Evolutionary conservation across 2,329 filamentous ascomycete genomes (phyloP).

Genomic region (Orbilia brochopaga): DNA sequence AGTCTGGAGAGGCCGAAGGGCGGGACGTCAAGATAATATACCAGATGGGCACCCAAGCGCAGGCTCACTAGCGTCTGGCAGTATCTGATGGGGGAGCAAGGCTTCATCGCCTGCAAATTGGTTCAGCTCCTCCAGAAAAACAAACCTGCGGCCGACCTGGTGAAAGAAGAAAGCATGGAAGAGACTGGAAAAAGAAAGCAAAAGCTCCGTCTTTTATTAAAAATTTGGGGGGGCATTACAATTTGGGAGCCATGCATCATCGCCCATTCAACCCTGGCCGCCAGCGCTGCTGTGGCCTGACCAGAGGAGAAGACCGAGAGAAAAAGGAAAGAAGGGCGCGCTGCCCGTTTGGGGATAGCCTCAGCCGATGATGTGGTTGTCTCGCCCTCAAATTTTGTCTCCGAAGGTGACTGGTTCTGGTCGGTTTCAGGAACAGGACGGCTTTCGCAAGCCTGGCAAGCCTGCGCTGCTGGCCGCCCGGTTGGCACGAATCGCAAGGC

Average conservation of each 20-base stretch:
- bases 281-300: conserved; percentile 36
- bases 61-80: conserved; percentile 42
- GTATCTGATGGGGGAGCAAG: conserved; percentile 45
- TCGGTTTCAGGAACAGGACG: conserved; percentile 43
- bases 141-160: conserved; percentile 13
- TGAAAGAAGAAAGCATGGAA: conserved; percentile 18
- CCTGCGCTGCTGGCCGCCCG: conserved; percentile 11
- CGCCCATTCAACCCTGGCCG: conserved; percentile 47
- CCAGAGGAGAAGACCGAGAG: conserved; percentile 32
- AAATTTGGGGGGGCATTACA: conserved; percentile 49
- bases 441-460: conserved; percentile 3
- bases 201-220: conserved; percentile 15
- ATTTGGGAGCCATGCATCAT: conserved; percentile 33
- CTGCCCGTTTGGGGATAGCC: conserved; percentile 23
- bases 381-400: conserved; percentile 47
- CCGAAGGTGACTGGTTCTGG: conserved; percentile 36
- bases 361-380: conserved; percentile 44
- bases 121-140: conserved; percentile 51
- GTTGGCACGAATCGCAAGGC: conserved; percentile 29
- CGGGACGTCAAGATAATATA: conserved; percentile 49
- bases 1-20: conserved; percentile 38
- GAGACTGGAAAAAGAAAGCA: conserved; percentile 33
- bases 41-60: conserved; percentile 9
- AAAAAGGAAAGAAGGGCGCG: conserved; percentile 37
- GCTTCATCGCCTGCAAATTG: conserved; percentile 46